Percentiles rank a stretch among this genome's conserved stretches.
Conservation (phyloP, 257 asterid species). For the Perilla frutescens region DNA sequence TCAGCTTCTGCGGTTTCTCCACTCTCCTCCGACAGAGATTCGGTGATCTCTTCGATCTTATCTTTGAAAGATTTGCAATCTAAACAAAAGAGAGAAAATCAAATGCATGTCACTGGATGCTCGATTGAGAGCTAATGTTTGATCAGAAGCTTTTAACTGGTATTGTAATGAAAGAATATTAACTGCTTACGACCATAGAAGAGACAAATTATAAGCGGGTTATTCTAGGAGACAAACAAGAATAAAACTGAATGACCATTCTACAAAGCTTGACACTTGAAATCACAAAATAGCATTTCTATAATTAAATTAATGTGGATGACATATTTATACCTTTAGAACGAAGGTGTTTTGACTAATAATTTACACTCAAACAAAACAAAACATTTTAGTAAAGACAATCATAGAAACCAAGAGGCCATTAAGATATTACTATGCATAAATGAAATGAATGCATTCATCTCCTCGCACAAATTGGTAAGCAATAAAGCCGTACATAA, state of each 20-base stretch:
- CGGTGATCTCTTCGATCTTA: slow-evolving; percentile 69
- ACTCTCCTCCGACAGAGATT: slow-evolving; percentile 51
- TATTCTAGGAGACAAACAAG: not conserved
- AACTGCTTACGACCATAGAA: not conserved
- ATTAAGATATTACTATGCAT: not conserved
- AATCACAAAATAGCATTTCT: not conserved
- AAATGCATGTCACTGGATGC: not conserved
- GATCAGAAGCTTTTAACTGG: not conserved
- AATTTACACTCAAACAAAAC: not conserved
- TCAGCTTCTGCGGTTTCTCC: slow-evolving; percentile 57
- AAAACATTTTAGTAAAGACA: not conserved
- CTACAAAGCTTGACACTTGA: not conserved
- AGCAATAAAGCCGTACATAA: slow-evolving; percentile 1
- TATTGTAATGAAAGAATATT: not conserved
- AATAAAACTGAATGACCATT: not conserved
- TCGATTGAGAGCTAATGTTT: not conserved
- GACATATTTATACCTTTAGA: not conserved
- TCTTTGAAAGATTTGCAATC: slow-evolving; percentile 86
- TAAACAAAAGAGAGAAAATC: slow-evolving; percentile 33
- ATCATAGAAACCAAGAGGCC: slow-evolving; percentile 21
- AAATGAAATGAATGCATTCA: not conserved
- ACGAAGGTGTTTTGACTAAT: not conserved
- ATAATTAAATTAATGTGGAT: not conserved
- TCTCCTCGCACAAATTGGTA: not conserved
- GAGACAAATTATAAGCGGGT: not conserved